Evolutionary conservation across 306 rosid species (phyloP).

Genomic region (Casuarina cunninghamiana): DNA sequence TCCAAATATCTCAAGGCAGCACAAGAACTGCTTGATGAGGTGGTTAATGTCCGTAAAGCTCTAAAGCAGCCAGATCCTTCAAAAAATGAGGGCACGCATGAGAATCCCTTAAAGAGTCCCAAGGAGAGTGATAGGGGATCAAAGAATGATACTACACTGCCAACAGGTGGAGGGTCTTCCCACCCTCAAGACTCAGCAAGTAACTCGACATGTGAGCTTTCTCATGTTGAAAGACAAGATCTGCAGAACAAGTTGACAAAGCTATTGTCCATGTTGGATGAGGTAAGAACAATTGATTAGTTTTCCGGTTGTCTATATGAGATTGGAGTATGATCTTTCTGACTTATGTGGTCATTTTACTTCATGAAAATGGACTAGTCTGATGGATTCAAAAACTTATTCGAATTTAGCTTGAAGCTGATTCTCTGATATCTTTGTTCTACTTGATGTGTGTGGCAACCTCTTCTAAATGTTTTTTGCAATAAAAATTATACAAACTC

Average conservation of each 20-base stretch:
- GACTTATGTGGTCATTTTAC: neutral
- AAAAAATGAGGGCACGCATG: conserved; percentile 42
- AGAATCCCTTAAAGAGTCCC: conserved; percentile 30
- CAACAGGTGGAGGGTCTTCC: conserved; percentile 39
- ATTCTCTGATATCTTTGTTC: neutral
- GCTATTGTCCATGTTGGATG: conserved; percentile 74
- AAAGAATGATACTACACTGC: conserved; percentile 41
- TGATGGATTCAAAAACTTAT: neutral
- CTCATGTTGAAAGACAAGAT: conserved; percentile 75
- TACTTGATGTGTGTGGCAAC: neutral
- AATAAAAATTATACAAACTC: neutral
- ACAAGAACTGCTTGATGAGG: conserved; percentile 78
- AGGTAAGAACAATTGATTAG: conserved; percentile 42
- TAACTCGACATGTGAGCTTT: conserved; percentile 54
- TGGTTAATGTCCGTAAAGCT: conserved; percentile 65
- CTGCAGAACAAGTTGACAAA: conserved; percentile 70
- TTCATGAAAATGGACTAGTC: neutral
- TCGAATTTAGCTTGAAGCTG: neutral
- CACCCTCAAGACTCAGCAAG: conserved; percentile 49
- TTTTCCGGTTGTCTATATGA: conserved; percentile 10
- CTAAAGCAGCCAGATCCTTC: conserved; percentile 39
- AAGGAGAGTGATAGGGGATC: conserved; percentile 48
- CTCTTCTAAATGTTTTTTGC: neutral
- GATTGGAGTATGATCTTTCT: neutral
- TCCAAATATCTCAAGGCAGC: conserved; percentile 74